Evolutionary conservation across 2,329 filamentous ascomycete species (phyloP).

Genomic region (Neurospora sp.): DNA sequence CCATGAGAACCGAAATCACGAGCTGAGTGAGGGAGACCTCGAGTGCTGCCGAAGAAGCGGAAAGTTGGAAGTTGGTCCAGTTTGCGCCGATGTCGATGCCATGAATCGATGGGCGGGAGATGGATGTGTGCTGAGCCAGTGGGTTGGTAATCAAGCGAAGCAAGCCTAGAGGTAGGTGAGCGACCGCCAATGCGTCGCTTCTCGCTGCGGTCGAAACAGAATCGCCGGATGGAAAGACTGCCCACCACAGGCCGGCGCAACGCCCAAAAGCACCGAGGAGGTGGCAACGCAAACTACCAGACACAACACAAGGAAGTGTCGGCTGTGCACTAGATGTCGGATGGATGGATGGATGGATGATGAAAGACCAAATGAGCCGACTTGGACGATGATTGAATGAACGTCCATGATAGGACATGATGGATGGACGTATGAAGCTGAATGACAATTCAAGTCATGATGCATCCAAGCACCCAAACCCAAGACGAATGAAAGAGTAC

Average conservation of each 20-base stretch:
- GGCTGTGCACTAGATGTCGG: neutral
- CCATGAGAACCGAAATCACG: neutral
- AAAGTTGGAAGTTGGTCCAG: neutral
- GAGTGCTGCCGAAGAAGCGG: neutral
- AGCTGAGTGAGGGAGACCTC: neutral
- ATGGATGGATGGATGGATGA: neutral
- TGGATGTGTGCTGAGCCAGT: neutral
- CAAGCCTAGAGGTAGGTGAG: neutral
- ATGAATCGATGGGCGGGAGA: neutral
- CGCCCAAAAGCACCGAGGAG: neutral
- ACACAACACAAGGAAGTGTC: neutral
- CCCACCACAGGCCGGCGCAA: neutral
- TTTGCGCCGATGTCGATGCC: neutral
- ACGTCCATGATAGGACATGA: neutral
- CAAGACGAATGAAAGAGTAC: neutral
- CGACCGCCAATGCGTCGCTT: neutral
- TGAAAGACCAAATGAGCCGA: neutral
- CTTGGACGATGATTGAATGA: neutral
- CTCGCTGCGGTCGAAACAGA: neutral
- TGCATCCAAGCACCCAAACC: neutral
- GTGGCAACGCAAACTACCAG: neutral
- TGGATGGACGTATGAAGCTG: neutral
- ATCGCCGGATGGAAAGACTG: neutral
- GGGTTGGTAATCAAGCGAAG: neutral
- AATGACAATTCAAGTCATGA: neutral